phyloP scores from a whole-genome alignment of 805 yeast species.

The Wickerhamiella kurtzmanii region DNA sequence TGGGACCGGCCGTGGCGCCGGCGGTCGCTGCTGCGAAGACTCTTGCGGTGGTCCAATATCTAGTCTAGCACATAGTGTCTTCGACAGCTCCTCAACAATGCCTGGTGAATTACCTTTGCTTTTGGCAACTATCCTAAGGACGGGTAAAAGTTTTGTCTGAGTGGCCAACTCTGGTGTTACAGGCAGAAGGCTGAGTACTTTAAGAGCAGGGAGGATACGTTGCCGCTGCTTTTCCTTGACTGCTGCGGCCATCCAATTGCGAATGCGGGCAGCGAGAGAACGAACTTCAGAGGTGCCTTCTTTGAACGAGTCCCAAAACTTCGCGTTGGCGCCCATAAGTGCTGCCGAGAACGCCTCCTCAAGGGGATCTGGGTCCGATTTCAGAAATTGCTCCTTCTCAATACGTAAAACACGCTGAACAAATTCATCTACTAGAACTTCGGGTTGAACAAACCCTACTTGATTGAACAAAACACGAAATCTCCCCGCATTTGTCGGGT shows the following conservation, averaged over 20 bases:
- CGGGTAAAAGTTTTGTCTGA: constrained; percentile 6
- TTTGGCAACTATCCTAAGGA: not conserved
- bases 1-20: too few relatives aligned
- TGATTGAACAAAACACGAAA: not conserved
- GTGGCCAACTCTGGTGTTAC: constrained; percentile 1
- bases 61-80: not conserved
- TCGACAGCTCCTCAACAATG: not conserved
- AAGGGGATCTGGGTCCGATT: not conserved
- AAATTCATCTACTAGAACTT: not conserved
- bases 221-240: constrained; percentile 1
- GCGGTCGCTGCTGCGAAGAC: too few relatives aligned
- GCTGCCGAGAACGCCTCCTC: not conserved
- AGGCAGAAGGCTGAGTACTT: constrained; percentile 1
- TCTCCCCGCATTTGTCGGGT: not conserved
- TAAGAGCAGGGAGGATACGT: constrained; percentile 4
- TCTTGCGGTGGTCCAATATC: too few relatives aligned
- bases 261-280: constrained; percentile 5
- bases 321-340: not conserved
- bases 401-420: not conserved
- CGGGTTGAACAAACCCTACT: not conserved
- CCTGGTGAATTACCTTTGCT: not conserved
- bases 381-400: not conserved
- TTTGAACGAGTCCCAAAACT: not conserved
- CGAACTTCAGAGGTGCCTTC: not conserved
- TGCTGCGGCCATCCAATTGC: constrained; percentile 11